phyloP scores from a whole-genome alignment of 768 basidiomycete genomes.

The Lentinula detonsa region DNA sequence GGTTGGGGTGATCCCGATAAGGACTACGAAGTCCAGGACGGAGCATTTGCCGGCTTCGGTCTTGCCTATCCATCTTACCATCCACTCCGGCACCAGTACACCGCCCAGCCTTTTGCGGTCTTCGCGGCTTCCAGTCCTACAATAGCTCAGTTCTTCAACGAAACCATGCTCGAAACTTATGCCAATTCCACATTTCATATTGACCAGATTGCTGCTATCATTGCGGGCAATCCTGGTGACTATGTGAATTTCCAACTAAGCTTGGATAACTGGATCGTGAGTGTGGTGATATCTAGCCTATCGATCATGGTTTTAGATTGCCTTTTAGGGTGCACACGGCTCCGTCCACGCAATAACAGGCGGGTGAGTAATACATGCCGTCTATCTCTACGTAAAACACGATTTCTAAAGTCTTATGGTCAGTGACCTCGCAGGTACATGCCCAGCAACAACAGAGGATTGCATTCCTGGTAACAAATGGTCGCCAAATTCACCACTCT shows the following conservation, averaged over 20 bases:
- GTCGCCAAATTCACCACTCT: slow-evolving; percentile 10
- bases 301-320: background rate
- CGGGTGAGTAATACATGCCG: background rate
- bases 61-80: slow-evolving; percentile 26
- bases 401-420: no score
- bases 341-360: background rate
- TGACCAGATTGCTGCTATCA: background rate
- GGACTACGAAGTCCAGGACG: slow-evolving; percentile 14
- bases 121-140: background rate
- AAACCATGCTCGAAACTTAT: background rate
- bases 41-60: slow-evolving; percentile 18
- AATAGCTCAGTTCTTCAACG: background rate
- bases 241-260: background rate
- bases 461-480: slow-evolving; percentile 7
- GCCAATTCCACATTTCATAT: background rate
- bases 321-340: background rate
- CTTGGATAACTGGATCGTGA: background rate
- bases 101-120: slow-evolving; percentile 17
- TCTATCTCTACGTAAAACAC: no score
- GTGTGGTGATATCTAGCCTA: background rate
- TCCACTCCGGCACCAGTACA: slow-evolving; percentile 24
- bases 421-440: slow-evolving; percentile 1
- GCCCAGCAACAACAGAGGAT: slow-evolving; percentile 22
- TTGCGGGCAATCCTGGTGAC: background rate
- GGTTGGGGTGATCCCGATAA: slow-evolving; percentile 15